Evolutionary conservation across 192 early-diverging fungal species (phyloP).

Genomic region (Kickxella alabastrina): DNA sequence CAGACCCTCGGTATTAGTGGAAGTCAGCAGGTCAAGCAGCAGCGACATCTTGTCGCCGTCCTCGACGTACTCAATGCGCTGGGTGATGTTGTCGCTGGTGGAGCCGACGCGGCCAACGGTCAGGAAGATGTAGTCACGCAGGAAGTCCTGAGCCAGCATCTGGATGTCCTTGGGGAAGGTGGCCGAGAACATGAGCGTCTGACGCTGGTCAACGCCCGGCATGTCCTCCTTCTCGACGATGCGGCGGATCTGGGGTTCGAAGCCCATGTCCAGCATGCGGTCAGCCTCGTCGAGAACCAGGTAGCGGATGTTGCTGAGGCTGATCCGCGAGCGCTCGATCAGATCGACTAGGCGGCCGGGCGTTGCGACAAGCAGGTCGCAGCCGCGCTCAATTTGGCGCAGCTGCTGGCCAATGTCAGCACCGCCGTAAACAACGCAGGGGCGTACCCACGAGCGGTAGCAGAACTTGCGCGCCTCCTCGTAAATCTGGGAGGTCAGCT

Average conservation of each 20-base stretch:
- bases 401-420: constrained; percentile 87
- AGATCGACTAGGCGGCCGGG: constrained; percentile 92
- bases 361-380: constrained; percentile 90
- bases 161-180: constrained; percentile 94
- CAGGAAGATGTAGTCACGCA: constrained; percentile 75
- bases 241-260: constrained; percentile 86
- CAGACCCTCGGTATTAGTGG: constrained; percentile 58
- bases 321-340: constrained; percentile 75
- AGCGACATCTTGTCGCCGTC: constrained; percentile 90
- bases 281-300: constrained; percentile 83
- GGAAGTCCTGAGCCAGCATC: constrained; percentile 86
- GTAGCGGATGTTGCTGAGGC: constrained; percentile 69
- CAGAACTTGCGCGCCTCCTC: constrained; percentile 71
- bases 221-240: constrained; percentile 83
- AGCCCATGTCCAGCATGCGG: constrained; percentile 98
- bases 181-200: constrained; percentile 98
- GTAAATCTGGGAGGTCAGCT: constrained; percentile 69
- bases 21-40: constrained; percentile 76
- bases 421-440: constrained; percentile 94
- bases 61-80: constrained; percentile 89
- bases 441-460: constrained; percentile 87
- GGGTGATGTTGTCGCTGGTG: constrained; percentile 93
- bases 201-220: constrained; percentile 63
- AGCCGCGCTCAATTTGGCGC: constrained; percentile 85
- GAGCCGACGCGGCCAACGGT: constrained; percentile 92